These are phyloP conservation scores for Yarrowia osloensis DNA, from an alignment of 805 yeast genomes.

Conservation along the genomic window DNA sequence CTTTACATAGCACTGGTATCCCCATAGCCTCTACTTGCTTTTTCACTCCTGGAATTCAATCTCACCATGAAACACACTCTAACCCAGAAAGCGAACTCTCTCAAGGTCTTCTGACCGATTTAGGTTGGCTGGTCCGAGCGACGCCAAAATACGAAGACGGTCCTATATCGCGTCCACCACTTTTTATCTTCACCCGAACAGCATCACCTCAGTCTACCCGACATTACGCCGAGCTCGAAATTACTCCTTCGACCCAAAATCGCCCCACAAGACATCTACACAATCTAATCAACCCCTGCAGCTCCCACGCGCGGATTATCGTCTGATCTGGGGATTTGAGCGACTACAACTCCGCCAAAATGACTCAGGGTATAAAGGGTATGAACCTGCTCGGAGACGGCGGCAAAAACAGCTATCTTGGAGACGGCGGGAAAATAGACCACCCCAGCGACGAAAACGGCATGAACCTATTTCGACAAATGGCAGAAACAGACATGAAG, in stretches of 20 bases:
- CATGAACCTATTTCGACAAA: background rate
- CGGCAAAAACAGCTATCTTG: background rate
- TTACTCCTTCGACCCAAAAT: background rate
- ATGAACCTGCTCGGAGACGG: slow-evolving; percentile 5
- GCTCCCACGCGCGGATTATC: slow-evolving; percentile 18
- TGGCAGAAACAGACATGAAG: background rate
- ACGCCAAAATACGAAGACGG: slow-evolving; percentile 2
- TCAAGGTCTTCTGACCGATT: slow-evolving; percentile 17
- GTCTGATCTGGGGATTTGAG: background rate
- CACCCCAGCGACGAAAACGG: background rate
- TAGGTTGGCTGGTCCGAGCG: background rate
- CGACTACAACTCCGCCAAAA: background rate
- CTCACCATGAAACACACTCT: slow-evolving; percentile 8
- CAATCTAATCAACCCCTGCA: slow-evolving; percentile 30
- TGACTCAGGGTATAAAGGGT: slow-evolving; percentile 18
- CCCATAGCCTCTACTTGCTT: background rate
- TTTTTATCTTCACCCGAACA: background rate
- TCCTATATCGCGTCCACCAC: background rate
- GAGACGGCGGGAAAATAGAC: background rate
- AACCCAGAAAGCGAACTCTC: background rate
- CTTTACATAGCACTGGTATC: too few relatives aligned
- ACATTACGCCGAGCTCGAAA: background rate
- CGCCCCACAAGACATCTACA: background rate
- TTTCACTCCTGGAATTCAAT: background rate
- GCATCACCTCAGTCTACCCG: background rate